Conservation (phyloP, 805 yeast genomes). For the Nakazawaea peltata region DNA sequence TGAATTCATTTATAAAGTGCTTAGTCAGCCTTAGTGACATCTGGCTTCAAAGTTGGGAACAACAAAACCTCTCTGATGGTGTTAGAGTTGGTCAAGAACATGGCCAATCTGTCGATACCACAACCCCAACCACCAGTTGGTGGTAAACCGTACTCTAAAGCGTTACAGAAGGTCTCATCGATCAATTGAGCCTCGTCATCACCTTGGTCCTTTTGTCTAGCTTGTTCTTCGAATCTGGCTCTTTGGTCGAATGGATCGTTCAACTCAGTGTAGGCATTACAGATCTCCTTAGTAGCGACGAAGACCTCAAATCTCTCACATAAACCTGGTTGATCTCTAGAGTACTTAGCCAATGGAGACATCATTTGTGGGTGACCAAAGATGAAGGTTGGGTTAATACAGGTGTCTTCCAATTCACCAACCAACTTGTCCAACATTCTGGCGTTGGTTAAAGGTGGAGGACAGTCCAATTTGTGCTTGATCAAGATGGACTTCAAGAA, state of each 20-base stretch:
- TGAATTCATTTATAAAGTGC: no score
- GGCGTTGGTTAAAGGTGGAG: slow-evolving; percentile 89
- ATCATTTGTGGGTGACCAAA: slow-evolving; percentile 99
- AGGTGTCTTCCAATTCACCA: slow-evolving; percentile 91
- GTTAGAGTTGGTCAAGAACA: slow-evolving; percentile 95
- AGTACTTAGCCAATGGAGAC: slow-evolving; percentile 98
- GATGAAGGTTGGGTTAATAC: slow-evolving; percentile 95
- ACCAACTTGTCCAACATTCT: slow-evolving; percentile 98
- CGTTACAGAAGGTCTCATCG: slow-evolving; percentile 96
- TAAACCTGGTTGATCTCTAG: slow-evolving; percentile 85
- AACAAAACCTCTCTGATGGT: slow-evolving; percentile 95
- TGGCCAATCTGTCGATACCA: slow-evolving; percentile 96
- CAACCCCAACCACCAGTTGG: slow-evolving; percentile 99
- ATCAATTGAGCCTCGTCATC: slow-evolving; percentile 97
- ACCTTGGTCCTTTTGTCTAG: slow-evolving; percentile 97
- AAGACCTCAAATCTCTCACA: slow-evolving; percentile 98
- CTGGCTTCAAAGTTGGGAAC: slow-evolving; percentile 99
- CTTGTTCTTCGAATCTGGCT: slow-evolving; percentile 96
- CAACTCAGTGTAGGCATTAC: slow-evolving; percentile 97
- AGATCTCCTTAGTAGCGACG: slow-evolving; percentile 96
- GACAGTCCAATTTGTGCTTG: slow-evolving; percentile 78
- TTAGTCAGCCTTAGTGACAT: slow-evolving; percentile 24
- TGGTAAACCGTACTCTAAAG: slow-evolving; percentile 96
- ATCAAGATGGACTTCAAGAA: slow-evolving; percentile 76
- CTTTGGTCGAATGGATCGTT: slow-evolving; percentile 99